Conservation (phyloP, 495 filamentous ascomycete genomes). For the Penicillium atrosanguineum region DNA sequence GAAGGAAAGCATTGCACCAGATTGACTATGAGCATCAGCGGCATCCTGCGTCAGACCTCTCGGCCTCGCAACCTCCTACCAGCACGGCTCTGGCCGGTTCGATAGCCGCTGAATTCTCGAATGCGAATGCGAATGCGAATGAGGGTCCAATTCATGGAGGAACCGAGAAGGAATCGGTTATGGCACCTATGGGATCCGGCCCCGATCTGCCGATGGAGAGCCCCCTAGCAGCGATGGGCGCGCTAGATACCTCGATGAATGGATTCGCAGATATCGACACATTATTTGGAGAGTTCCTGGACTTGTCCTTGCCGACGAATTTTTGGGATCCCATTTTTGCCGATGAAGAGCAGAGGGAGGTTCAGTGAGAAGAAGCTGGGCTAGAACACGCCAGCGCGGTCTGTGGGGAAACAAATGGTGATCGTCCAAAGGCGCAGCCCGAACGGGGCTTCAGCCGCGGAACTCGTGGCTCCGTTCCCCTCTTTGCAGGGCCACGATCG, state of each 20-base stretch:
- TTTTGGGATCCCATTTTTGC: conserved; percentile 46
- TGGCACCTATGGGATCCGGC: not conserved
- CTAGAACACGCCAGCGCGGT: not conserved
- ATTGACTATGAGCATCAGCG: conserved; percentile 17
- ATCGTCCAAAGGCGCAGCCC: conserved; percentile 1
- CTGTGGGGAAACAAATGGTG: conserved; percentile 3
- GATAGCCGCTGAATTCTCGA: not conserved
- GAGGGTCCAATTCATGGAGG: not conserved
- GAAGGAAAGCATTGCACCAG: conserved; percentile 38
- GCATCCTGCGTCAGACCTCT: not conserved
- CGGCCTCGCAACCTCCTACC: not conserved
- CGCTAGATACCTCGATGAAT: conserved; percentile 11
- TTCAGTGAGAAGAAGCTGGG: not conserved
- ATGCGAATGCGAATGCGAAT: not conserved
- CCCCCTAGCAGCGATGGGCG: conserved; percentile 2
- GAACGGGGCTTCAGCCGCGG: conserved; percentile 2
- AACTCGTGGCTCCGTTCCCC: not conserved
- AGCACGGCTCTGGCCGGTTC: not conserved
- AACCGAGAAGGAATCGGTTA: not conserved
- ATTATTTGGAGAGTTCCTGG: conserved; percentile 41
- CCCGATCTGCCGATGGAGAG: conserved; percentile 1
- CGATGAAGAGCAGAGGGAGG: conserved; percentile 8
- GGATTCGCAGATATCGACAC: conserved; percentile 41
- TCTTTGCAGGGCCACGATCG: not conserved
- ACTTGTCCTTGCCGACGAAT: conserved; percentile 41